phyloP scores from a whole-genome alignment of 345 rosid species.

The Boechera divaricarpa region DNA sequence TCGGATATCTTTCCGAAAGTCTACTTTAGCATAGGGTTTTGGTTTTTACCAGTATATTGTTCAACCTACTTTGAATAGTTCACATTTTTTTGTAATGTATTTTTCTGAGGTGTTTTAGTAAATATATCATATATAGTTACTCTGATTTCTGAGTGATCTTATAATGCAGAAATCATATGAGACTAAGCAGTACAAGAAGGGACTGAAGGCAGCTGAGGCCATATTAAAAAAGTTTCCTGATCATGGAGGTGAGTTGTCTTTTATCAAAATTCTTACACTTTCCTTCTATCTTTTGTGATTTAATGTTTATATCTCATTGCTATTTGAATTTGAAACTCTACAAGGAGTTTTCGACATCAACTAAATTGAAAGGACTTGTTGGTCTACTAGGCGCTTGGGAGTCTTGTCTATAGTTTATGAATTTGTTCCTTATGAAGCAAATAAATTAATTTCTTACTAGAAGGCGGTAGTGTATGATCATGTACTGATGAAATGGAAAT shows the following conservation, averaged over 20 bases:
- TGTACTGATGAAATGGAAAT: constrained; percentile 9
- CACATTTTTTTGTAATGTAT: neutral
- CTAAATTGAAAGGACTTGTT: neutral
- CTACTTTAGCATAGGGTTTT: constrained; percentile 1
- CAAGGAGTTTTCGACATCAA: constrained; percentile 7
- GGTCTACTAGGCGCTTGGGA: constrained; percentile 1
- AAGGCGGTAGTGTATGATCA: constrained; percentile 18
- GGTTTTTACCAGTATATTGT: neutral
- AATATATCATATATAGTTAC: neutral
- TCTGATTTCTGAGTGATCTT: constrained; percentile 13
- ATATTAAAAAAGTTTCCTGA: constrained; percentile 97
- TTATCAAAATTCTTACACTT: neutral
- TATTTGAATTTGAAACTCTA: constrained; percentile 5
- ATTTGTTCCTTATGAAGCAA: neutral
- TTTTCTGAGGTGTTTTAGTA: neutral
- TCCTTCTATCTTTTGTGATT: neutral
- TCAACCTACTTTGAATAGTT: constrained; percentile 1
- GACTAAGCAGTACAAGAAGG: constrained; percentile 98
- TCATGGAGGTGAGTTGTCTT: constrained; percentile 82
- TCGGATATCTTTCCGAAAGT: neutral
- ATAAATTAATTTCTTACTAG: neutral
- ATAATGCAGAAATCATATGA: constrained; percentile 94
- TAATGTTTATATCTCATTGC: neutral
- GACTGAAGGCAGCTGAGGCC: constrained; percentile 98
- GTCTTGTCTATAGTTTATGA: neutral